These are phyloP conservation scores for Euclidium syriacum DNA, from an alignment of 345 rosid genomes.

Conservation along the genomic window DNA sequence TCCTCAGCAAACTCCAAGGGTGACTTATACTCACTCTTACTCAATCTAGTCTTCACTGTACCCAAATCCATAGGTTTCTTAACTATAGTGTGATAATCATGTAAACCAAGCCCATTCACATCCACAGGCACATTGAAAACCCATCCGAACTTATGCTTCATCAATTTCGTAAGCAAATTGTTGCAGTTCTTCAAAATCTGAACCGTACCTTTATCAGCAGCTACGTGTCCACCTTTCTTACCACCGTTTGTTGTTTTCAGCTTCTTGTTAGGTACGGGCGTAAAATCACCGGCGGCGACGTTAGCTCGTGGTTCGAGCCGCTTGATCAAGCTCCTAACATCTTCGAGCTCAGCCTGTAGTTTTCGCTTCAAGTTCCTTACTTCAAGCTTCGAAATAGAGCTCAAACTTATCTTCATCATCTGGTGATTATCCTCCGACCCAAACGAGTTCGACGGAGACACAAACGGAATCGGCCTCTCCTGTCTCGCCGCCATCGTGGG, in stretches of 20 bases:
- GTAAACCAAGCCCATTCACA: slow-evolving; percentile 60
- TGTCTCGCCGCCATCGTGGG: slow-evolving; percentile 7
- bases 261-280: slow-evolving; percentile 27
- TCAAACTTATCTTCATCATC: slow-evolving; percentile 27
- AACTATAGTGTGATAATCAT: slow-evolving; percentile 64
- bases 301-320: slow-evolving; percentile 31
- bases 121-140: slow-evolving; percentile 81
- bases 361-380: slow-evolving; percentile 28
- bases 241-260: slow-evolving; percentile 41
- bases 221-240: slow-evolving; percentile 11
- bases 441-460: slow-evolving; percentile 20
- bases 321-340: slow-evolving; percentile 28
- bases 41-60: slow-evolving; percentile 63
- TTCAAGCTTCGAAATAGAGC: slow-evolving; percentile 33
- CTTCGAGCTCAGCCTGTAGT: slow-evolving; percentile 24
- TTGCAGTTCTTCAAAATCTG: slow-evolving; percentile 51
- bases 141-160: slow-evolving; percentile 91
- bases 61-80: slow-evolving; percentile 96
- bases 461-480: slow-evolving; percentile 14
- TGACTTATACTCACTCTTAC: slow-evolving; percentile 57
- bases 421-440: slow-evolving; percentile 18
- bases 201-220: slow-evolving; percentile 34
- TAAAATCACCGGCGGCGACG: slow-evolving; percentile 26
- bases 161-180: slow-evolving; percentile 55
- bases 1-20: slow-evolving; percentile 77